Conservation (phyloP, 768 basidiomycete genomes). For the Collybiopsis confluens region DNA sequence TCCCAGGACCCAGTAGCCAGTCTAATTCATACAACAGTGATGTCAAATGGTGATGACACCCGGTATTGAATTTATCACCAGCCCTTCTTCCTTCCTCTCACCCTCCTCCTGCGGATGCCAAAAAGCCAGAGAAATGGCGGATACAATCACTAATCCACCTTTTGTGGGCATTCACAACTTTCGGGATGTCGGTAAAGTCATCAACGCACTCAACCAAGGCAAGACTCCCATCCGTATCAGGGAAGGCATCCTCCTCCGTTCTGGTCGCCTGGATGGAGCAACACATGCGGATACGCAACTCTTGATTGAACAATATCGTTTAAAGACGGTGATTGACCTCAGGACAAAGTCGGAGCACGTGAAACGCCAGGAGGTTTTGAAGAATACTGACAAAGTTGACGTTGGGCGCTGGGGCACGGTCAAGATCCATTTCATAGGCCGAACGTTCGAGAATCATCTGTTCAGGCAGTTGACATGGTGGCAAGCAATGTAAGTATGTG, state of each 20-base stretch:
- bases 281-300: constrained; percentile 10
- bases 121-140: too few relatives aligned
- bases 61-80: too few relatives aligned
- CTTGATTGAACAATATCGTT: constrained; percentile 10
- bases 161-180: constrained; percentile 1
- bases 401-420: constrained; percentile 11
- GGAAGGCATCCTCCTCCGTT: constrained; percentile 13
- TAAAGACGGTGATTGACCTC: constrained; percentile 16
- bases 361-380: constrained; percentile 8
- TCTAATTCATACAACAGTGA: too few relatives aligned
- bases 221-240: background rate
- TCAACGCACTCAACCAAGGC: background rate
- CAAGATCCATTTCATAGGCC: constrained; percentile 13
- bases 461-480: constrained; percentile 16
- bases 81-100: too few relatives aligned
- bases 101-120: too few relatives aligned
- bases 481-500: constrained; percentile 12
- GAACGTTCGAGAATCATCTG: constrained; percentile 14
- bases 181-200: constrained; percentile 4
- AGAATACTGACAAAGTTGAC: background rate
- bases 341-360: constrained; percentile 17
- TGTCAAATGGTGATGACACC: too few relatives aligned
- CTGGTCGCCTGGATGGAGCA: constrained; percentile 17
- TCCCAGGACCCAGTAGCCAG: too few relatives aligned
- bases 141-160: background rate